Conservation (phyloP, 441 rosid species). For the Viola pubescens region DNA sequence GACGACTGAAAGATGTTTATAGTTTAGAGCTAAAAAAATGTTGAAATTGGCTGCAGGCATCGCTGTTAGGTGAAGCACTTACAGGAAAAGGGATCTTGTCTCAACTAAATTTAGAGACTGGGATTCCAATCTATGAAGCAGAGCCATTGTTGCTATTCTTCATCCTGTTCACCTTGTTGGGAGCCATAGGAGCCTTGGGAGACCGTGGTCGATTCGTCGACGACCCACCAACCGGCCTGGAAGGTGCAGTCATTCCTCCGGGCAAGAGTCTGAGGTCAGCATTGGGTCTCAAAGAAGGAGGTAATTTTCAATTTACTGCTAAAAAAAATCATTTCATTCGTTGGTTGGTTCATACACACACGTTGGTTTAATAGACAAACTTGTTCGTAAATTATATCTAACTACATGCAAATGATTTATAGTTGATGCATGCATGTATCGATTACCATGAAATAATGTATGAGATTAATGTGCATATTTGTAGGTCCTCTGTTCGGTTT, state of each 20-base stretch:
- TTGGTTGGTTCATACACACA: not conserved
- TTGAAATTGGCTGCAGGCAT: slow-evolving; percentile 43
- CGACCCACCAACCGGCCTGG: slow-evolving; percentile 60
- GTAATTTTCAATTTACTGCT: slow-evolving; percentile 20
- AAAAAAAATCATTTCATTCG: not conserved
- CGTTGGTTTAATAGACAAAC: not conserved
- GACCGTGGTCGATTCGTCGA: slow-evolving; percentile 86
- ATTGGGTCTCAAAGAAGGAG: slow-evolving; percentile 82
- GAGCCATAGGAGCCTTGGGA: slow-evolving; percentile 93
- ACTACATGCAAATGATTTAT: too few relatives aligned
- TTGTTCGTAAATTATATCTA: too few relatives aligned
- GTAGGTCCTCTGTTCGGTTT: slow-evolving; percentile 87
- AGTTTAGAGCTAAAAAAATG: not conserved
- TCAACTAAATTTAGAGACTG: slow-evolving; percentile 78
- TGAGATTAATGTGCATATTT: slow-evolving; percentile 1
- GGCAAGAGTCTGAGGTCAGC: slow-evolving; percentile 63
- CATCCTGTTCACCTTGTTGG: slow-evolving; percentile 82
- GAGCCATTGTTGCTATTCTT: slow-evolving; percentile 94
- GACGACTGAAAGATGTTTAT: not conserved
- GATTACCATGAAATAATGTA: too few relatives aligned
- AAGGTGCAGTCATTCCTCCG: slow-evolving; percentile 65
- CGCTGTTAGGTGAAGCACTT: slow-evolving; percentile 70
- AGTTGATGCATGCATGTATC: too few relatives aligned
- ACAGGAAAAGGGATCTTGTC: slow-evolving; percentile 88
- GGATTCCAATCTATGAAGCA: slow-evolving; percentile 88